Evolutionary conservation across 2,329 filamentous ascomycete genomes (phyloP), one percentile per base, ranked within the genome.

Genomic region (Neoarthrinium moseri): DNA sequence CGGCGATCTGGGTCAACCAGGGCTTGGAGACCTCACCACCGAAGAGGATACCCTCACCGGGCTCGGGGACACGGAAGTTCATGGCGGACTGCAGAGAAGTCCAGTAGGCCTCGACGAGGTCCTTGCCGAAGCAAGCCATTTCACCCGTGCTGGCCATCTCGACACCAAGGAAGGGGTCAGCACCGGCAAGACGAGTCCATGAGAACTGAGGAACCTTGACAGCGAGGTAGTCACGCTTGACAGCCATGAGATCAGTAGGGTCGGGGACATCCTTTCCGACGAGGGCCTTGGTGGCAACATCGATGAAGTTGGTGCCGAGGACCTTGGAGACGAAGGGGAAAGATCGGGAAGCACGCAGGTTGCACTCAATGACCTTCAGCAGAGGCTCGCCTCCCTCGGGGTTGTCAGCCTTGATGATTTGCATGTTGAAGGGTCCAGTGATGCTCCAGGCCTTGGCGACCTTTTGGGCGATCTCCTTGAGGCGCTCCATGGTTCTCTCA

Each of bases 371-470:
- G 61, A 97, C 92, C 78, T 96, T 96, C 55, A 97, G 81, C 22
- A 81, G 77, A 26, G 88, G 82, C 62, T 86, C 80, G 46, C 85
- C 86, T 47, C 87, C 87, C 48, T 89, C 84, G 24, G 86, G 82
- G 60, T 87, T 76, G 11, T 89, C 78, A 27, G 88, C 90, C 75
- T 95, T 95, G 80, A 99, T 97, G 71, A 99, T 95, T 67, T 99
- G 94, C 92, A 99, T 97, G 80, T 99, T 99, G 83, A 97, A 99
- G 48, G 94, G 94, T 45, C 94, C 94, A 17, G 91, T 97, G 68
- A 97, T 97, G 63, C 81, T 91, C 90, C 92, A 96, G 38, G 94
- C 94, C 72, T 94, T 88, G 55, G 94, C 94, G 43, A 99, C 91
- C 81, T 96, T 97, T 69, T 91, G 72, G 13, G 94, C 92, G 58